Conservation (phyloP, 2,329 filamentous ascomycete genomes). For the Colletotrichum shisoi region DNA sequence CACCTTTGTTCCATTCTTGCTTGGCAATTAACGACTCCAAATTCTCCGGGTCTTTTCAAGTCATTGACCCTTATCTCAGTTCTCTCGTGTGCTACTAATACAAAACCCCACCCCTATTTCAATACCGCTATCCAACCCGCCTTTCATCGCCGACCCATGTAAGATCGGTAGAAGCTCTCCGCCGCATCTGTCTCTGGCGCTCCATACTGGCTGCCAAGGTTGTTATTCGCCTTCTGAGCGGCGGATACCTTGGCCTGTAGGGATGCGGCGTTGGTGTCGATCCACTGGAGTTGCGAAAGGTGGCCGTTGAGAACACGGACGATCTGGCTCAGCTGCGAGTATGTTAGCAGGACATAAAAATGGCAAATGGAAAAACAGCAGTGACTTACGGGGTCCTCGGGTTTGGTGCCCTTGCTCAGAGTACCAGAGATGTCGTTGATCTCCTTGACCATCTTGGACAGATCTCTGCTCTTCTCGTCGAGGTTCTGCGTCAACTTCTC, state of each 20-base stretch:
- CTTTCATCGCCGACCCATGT: constrained; percentile 73
- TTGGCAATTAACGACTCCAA: constrained; percentile 16
- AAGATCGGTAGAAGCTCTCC: constrained; percentile 91
- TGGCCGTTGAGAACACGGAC: constrained; percentile 94
- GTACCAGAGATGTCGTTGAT: constrained; percentile 93
- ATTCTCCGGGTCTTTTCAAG: constrained; percentile 17
- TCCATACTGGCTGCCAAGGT: constrained; percentile 64
- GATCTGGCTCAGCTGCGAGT: constrained; percentile 82
- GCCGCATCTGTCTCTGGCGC: constrained; percentile 74
- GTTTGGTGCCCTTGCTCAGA: constrained; percentile 86
- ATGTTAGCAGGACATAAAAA: constrained; percentile 41
- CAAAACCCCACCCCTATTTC: constrained; percentile 29
- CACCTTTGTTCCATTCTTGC: constrained; percentile 3
- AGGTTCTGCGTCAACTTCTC: constrained; percentile 91
- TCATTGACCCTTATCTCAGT: constrained; percentile 27
- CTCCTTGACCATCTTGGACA: constrained; percentile 96
- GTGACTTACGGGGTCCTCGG: constrained; percentile 80
- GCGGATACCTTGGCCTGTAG: constrained; percentile 83
- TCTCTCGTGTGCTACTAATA: constrained; percentile 42
- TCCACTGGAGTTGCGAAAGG: constrained; percentile 89
- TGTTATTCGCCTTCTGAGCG: constrained; percentile 80
- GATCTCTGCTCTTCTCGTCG: constrained; percentile 91
- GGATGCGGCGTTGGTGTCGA: constrained; percentile 83
- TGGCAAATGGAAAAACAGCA: neutral
- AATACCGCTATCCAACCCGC: constrained; percentile 29